Percentiles rank a stretch among this genome's conserved stretches.
phyloP scores from a whole-genome alignment of 768 basidiomycete genomes.

The Candolleomyces efflorescens region DNA sequence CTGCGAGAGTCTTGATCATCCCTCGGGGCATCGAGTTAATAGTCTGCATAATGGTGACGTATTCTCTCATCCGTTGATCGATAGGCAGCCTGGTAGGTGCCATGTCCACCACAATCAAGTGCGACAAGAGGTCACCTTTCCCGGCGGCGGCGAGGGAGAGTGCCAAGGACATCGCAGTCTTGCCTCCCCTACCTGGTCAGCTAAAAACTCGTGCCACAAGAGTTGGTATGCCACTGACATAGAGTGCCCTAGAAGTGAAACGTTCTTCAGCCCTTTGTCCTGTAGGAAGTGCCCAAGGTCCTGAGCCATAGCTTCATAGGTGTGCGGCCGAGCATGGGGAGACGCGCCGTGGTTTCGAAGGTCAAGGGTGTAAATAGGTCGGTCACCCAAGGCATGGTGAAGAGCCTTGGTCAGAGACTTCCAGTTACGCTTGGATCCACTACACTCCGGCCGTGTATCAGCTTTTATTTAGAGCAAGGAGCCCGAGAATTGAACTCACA shows the following conservation, averaged over 20 bases:
- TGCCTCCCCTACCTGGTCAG: slow-evolving; percentile 65
- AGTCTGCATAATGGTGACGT: slow-evolving; percentile 69
- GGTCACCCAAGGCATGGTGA: slow-evolving; percentile 55
- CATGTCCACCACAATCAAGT: slow-evolving; percentile 79
- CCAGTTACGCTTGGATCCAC: slow-evolving; percentile 92
- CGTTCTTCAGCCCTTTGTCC: slow-evolving; percentile 47
- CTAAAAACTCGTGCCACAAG: too few relatives aligned
- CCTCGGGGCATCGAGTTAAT: slow-evolving; percentile 49
- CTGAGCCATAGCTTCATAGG: slow-evolving; percentile 72
- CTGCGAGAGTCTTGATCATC: slow-evolving; percentile 54
- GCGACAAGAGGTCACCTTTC: slow-evolving; percentile 38
- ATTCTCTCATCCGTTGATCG: slow-evolving; percentile 61
- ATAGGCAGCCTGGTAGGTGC: slow-evolving; percentile 58
- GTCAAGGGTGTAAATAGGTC: slow-evolving; percentile 24
- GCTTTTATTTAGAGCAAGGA: not conserved
- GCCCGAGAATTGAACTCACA: slow-evolving; percentile 34
- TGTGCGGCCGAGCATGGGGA: slow-evolving; percentile 69
- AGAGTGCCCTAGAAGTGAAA: slow-evolving; percentile 87
- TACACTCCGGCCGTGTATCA: slow-evolving; percentile 21
- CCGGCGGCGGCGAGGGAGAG: slow-evolving; percentile 28
- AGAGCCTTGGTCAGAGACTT: slow-evolving; percentile 75
- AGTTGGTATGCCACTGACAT: slow-evolving; percentile 52
- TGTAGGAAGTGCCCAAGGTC: slow-evolving; percentile 72
- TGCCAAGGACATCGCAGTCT: slow-evolving; percentile 72
- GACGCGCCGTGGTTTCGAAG: slow-evolving; percentile 88